Percentiles rank a stretch among this genome's conserved stretches.
Conservation (phyloP, 2,329 filamentous ascomycete species). For the Leptographium procerum region DNA sequence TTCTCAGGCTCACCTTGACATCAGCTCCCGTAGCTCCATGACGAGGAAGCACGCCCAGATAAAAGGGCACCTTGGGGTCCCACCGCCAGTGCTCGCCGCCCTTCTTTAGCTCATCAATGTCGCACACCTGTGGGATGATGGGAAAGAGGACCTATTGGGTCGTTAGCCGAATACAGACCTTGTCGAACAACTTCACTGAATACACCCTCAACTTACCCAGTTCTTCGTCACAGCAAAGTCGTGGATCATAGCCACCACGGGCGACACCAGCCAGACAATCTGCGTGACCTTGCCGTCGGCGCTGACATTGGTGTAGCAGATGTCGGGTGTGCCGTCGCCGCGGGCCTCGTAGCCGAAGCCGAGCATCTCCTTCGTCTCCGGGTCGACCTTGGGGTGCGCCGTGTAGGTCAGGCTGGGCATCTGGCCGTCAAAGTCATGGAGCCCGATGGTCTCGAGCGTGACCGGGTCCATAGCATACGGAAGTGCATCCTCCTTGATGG, state of each 20-base stretch:
- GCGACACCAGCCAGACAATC: constrained; percentile 17
- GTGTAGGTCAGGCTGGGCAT: background rate
- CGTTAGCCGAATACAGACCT: background rate
- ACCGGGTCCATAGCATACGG: background rate
- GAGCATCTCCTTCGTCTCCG: background rate
- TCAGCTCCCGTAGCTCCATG: constrained; percentile 19
- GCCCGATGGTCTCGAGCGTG: background rate
- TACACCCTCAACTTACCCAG: constrained; percentile 17
- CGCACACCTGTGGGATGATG: constrained; percentile 22
- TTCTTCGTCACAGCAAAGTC: constrained; percentile 30
- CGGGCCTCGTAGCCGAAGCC: background rate
- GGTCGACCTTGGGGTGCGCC: background rate
- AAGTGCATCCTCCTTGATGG: background rate
- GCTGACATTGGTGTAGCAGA: background rate
- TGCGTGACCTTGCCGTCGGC: background rate
- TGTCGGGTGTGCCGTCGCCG: background rate
- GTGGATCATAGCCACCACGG: constrained; percentile 28
- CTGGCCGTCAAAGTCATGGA: background rate
- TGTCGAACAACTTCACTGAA: background rate
- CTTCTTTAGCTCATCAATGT: constrained; percentile 24
- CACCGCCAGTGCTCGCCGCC: constrained; percentile 29
- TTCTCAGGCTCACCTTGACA: constrained; percentile 19
- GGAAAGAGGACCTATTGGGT: constrained; percentile 18
- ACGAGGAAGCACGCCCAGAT: constrained; percentile 15
- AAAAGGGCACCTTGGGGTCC: constrained; percentile 17